Conservation (phyloP, 2,329 filamentous ascomycete species). For the Aspergillus sp. region DNA sequence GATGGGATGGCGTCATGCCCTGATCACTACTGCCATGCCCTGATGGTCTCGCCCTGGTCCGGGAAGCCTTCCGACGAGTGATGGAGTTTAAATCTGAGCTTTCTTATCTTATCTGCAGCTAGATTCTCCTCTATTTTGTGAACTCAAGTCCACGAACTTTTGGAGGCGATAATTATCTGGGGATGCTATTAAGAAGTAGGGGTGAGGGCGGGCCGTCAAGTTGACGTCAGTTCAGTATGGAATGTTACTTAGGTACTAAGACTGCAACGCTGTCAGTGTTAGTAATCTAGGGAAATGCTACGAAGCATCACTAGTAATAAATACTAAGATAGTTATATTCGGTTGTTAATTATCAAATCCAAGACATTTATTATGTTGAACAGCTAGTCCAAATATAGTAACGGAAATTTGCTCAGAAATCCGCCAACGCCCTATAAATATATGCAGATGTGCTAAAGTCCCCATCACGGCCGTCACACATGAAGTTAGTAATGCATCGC, state of each 20-base stretch:
- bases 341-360: too few species aligned
- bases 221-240: constrained; percentile 17
- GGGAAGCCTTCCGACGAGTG: neutral
- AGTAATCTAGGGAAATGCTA: too few species aligned
- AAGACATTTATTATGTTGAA: too few species aligned
- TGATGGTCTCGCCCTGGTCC: neutral
- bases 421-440: neutral
- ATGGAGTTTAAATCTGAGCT: too few species aligned
- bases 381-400: too few species aligned
- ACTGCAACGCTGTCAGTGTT: too few species aligned
- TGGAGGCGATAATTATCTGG: neutral
- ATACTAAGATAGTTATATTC: too few species aligned
- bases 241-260: too few species aligned
- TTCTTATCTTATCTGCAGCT: neutral
- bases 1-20: constrained; percentile 12
- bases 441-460: neutral
- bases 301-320: too few species aligned
- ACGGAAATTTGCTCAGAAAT: neutral
- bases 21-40: neutral
- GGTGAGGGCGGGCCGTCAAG: constrained; percentile 10
- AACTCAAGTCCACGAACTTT: neutral
- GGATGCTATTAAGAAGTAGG: neutral
- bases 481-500: neutral
- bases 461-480: neutral
- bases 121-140: neutral